Evolutionary conservation across 192 early-diverging fungal species (phyloP), one percentile per base, ranked within the genome.

Genomic region (Diversispora epigaea): DNA sequence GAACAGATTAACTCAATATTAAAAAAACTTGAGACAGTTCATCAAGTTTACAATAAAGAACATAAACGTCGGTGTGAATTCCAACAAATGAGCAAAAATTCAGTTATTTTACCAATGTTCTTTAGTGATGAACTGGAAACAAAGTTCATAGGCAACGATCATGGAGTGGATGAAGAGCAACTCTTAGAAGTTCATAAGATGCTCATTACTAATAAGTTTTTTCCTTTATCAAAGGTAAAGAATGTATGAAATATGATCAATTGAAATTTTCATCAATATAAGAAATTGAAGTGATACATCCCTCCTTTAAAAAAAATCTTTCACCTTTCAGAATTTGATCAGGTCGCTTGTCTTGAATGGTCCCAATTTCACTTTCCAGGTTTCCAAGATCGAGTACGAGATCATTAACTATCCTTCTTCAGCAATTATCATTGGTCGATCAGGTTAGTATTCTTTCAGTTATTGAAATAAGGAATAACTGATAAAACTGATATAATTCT

Each of bases 211-310:
- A 71, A 71, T 55, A 71, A 71, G 21, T 71, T 71, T 19, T 14
- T 57, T 71, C 69, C 69, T 19, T 71, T 68, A 68, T 68, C 67
- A 68, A 68, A 25, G 67, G 67, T 68, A 68, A 68, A 68, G 14
- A 41, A 63, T 14, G 32, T 1, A 63, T 7, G 49, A 3, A 52
- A 14, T 3, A 52, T 14, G 49, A 8, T 7, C 17, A 7, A 9
- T 52, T 14, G 15, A 46, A 41, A 15, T 21, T 19, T 45, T 52
- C 9, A 52, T 58, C 43, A 58, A 17, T 40, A 21, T n/a, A n/a
- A n/a, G n/a, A 49, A n/a, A n/a, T n/a, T n/a, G n/a, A n/a, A n/a
- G n/a, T n/a, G n/a, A n/a, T 52, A 7, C 7, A 15, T 8, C 9
- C 17, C 2, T 3, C 7, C 17, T 3, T 15, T 52, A 52, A 43